Base-by-base conservation (phyloP, 2,329 filamentous ascomycete genomes). In the Trichoderma asperellum region DNA sequence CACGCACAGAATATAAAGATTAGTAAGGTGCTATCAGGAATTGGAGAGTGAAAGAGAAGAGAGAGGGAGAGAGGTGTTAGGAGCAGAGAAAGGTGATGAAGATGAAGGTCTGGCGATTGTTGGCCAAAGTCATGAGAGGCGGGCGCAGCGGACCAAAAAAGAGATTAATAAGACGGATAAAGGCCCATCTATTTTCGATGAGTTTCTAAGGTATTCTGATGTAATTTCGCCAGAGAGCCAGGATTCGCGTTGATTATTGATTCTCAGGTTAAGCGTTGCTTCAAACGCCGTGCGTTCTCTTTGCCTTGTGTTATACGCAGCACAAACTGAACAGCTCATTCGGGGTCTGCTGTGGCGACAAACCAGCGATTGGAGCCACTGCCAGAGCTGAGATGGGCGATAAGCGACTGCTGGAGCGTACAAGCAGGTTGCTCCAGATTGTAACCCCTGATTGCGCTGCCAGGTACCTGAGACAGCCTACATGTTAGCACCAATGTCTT, bases 91-190 rank as follows among this genome's bases (percentile, higher is more conserved):
- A 27, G n/a, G 61, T 11, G 55, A 35, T 6, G 52, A 43, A 27
- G 53, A 53, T 29, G 11, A 49, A 57, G 35, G 37, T 49, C 37
- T 66, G 62, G 49, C 37, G 35, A 57, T 47, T 63, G 53, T 56
- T 34, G n/a, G 27, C 18, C 47, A 58, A 47, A 14, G 62, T 49
- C 62, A 66, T 56, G 62, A 56, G 53, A 66, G 60, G 21, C 53
- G 43, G 64, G 43, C 27, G 55, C 11, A 49, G 21, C 47, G 47
- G n/a, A 24, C 47, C 34, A 40, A 32, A 52, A 34, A 32, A 18
- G 52, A 58, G 55, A 47, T 66, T 57, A 66, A 66, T 57, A 52
- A 59, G 35, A 68, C 59, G 43, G 52, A 49, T 12, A 43, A 34
- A n/a, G 52, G 64, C 56, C 37, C n/a, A 53, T n/a, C 18, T 64